Evolutionary conservation across 805 yeast genomes (phyloP).

Genomic region (Citeromyces nyonsensis): DNA sequence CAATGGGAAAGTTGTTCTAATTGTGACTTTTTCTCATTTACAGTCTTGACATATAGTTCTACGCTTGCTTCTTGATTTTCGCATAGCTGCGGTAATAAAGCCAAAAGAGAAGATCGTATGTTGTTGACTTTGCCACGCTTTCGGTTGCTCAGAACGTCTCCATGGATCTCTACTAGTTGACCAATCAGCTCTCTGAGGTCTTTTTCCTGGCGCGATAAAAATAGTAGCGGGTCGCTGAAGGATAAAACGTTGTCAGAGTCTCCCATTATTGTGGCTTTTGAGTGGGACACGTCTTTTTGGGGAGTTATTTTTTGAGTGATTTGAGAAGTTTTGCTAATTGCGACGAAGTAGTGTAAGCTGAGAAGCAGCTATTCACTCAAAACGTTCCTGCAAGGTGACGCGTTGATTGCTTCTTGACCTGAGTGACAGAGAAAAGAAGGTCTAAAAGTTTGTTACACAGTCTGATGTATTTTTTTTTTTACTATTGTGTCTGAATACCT

Average conservation of each 20-base stretch:
- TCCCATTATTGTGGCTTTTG: neutral
- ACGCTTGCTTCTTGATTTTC: slow-evolving; percentile 25
- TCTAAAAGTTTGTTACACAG: too few species aligned
- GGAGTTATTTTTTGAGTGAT: too few species aligned
- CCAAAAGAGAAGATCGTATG: slow-evolving; percentile 13
- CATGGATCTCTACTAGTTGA: slow-evolving; percentile 12
- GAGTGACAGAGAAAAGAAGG: too few species aligned
- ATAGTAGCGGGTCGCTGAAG: slow-evolving; percentile 15
- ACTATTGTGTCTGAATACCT: too few species aligned
- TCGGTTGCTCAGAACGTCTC: slow-evolving; percentile 15
- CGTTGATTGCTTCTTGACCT: too few species aligned
- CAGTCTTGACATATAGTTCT: slow-evolving; percentile 27
- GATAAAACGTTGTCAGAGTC: neutral
- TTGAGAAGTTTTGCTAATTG: too few species aligned
- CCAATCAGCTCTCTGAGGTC: slow-evolving; percentile 10
- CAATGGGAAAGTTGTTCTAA: slow-evolving; percentile 18
- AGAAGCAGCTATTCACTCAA: too few species aligned
- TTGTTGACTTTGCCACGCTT: slow-evolving; percentile 13
- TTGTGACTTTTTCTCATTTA: slow-evolving; percentile 12
- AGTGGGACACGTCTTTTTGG: neutral
- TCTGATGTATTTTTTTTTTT: too few species aligned
- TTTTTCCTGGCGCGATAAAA: slow-evolving; percentile 14
- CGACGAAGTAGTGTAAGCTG: too few species aligned
- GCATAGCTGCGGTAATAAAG: slow-evolving; percentile 18
- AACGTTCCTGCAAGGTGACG: too few species aligned